Base-by-base conservation (phyloP, 257 asterid species). In the Jacaranda mimosifolia region DNA sequence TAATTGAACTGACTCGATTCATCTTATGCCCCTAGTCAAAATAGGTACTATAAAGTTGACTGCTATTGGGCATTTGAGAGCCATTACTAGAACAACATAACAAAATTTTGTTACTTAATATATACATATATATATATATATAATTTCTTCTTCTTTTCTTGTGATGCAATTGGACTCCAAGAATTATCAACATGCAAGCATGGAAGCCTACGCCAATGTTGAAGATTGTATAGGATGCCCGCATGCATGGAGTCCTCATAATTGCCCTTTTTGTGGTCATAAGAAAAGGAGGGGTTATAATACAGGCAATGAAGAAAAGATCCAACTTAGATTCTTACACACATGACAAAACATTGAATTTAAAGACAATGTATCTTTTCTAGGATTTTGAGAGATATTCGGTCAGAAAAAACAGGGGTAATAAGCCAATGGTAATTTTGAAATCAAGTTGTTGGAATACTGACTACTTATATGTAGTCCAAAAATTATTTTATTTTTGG, bases 371-470 rank as follows among this genome's bases (percentile, higher is more conserved):
- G 9, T 45, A 45, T 45, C 51, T 45, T 45, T 45, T 45, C 13
- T 9, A 45, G 51, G 51, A 15, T 15, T 19, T 35, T 51, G 9
- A 69, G 63, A 21, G 64, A 51, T 75, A 51, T 65, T 53, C 57
- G 36, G 72, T 62, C 78, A 74, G 78, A 36, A 26, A 36, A 68
- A 51, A 49, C 18, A 32, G 48, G 13, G 5, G 12, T 21, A 7
- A 17, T 26, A 15, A 18, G 12, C 79, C 56, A 63, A 51, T 39
- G 21, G 55, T 12, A 63, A 74, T 51, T 26, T 26, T 15, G 63
- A 63, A 63, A 39, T 35, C 79, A 45, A 35, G 56, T 51, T 62
- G 1, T 9, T 32, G 40, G 63, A 36, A 38, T 5, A 51, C 21
- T 55, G 0, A 12, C 17, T 51, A 39, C 15, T 9, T 43, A n/a